Conservation (phyloP, 805 yeast species). For the Kodamaea laetipori region DNA sequence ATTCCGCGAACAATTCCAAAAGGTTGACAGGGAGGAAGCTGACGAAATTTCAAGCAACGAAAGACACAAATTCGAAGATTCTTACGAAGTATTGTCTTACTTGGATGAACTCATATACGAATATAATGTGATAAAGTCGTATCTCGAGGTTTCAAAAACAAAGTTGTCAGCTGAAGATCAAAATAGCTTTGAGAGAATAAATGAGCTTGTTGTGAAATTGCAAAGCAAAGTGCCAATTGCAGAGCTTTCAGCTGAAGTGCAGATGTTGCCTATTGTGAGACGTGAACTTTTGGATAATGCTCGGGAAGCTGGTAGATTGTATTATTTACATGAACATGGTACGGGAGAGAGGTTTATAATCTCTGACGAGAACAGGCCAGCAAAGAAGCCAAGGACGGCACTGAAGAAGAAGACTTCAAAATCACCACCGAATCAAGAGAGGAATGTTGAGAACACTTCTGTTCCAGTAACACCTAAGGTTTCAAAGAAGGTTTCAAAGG, state of each 20-base stretch:
- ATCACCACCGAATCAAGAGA: too few relatives aligned
- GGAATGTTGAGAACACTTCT: too few relatives aligned
- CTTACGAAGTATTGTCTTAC: conserved; percentile 23
- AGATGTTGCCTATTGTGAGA: conserved; percentile 29
- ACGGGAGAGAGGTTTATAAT: too few relatives aligned
- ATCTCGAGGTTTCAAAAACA: conserved; percentile 23
- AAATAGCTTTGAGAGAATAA: conserved; percentile 19
- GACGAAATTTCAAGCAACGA: not conserved
- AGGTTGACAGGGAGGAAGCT: not conserved
- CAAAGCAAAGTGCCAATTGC: conserved; percentile 28
- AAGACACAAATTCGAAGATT: conserved; percentile 14
- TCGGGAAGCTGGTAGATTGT: conserved; percentile 32
- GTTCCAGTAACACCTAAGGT: too few relatives aligned
- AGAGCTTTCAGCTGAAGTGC: conserved; percentile 22
- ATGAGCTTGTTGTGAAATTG: conserved; percentile 17
- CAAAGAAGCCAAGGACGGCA: too few relatives aligned
- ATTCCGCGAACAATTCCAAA: conserved; percentile 14
- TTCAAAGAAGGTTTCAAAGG: too few relatives aligned
- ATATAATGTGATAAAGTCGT: conserved; percentile 26
- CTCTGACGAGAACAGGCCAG: too few relatives aligned
- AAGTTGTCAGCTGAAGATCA: conserved; percentile 12
- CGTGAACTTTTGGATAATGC: conserved; percentile 34
- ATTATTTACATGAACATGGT: conserved; percentile 15
- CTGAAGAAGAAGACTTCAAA: too few relatives aligned
- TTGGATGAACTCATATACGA: conserved; percentile 32